These are phyloP conservation scores for Effrenium voratum DNA, from an alignment of 73 alveolate species.

Conservation along the genomic window DNA sequence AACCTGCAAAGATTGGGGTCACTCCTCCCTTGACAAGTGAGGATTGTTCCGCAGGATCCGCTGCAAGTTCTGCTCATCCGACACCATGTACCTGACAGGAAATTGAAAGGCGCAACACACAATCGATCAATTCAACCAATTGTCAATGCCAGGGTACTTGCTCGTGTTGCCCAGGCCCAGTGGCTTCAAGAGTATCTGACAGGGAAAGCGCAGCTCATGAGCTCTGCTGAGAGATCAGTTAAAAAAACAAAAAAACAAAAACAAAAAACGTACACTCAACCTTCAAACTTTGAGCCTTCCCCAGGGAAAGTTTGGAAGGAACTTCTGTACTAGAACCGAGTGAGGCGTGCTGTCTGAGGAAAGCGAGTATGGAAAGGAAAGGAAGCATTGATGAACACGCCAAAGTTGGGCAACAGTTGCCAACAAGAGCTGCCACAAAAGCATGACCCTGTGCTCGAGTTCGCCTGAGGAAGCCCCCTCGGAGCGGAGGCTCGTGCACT, in stretches of 20 bases:
- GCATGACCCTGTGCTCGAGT: too few species aligned
- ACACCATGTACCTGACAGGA: conserved; percentile 62
- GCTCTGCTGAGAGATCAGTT: background rate
- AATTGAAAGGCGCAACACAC: too few species aligned
- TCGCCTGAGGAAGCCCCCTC: too few species aligned
- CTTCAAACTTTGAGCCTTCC: too few species aligned
- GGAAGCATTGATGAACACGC: background rate
- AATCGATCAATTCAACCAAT: too few species aligned
- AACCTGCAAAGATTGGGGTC: background rate
- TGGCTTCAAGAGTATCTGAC: conserved; percentile 71
- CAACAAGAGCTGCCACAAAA: too few species aligned
- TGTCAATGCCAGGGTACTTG: conserved; percentile 39
- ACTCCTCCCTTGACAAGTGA: conserved; percentile 83
- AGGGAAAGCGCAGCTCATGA: background rate
- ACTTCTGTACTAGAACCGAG: too few species aligned
- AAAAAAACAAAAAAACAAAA: too few species aligned
- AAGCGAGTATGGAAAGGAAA: background rate
- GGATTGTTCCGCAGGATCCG: conserved; percentile 71
- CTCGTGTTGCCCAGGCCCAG: conserved; percentile 88
- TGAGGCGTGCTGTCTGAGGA: background rate
- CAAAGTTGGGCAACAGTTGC: too few species aligned
- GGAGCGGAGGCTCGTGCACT: background rate
- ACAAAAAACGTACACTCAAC: too few species aligned
- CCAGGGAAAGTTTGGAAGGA: too few species aligned
- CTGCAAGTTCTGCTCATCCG: conserved; percentile 67